Percentiles rank a stretch among this genome's conserved stretches.
Evolutionary conservation across 1,284 basidiomycete genomes (phyloP).

Genomic region (Cutaneotrichosporon mucoides): DNA sequence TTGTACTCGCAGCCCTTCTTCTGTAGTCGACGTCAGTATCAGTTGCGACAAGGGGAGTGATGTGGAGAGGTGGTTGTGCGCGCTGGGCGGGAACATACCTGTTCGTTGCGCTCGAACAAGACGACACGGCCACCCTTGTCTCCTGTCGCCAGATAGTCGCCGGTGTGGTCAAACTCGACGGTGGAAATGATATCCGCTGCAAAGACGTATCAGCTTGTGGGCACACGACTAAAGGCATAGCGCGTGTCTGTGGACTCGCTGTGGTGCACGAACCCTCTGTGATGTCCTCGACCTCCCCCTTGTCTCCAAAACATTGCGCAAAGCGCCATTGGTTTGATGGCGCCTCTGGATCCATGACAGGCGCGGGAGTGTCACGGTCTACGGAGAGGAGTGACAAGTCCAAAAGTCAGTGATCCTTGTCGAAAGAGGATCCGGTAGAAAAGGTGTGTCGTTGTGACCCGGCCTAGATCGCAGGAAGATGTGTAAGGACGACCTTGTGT

Average conservation of each 20-base stretch:
- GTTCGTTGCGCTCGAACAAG: slow-evolving; percentile 96
- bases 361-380: slow-evolving; percentile 14
- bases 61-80: not conserved
- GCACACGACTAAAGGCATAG: not conserved
- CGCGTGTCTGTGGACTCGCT: slow-evolving; percentile 1
- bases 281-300: slow-evolving; percentile 98
- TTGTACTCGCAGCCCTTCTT: slow-evolving; percentile 99
- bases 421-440: not conserved
- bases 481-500: not conserved
- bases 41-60: not conserved
- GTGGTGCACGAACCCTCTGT: slow-evolving; percentile 71
- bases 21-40: slow-evolving; percentile 49
- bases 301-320: slow-evolving; percentile 99
- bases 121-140: slow-evolving; percentile 99
- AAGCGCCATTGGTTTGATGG: slow-evolving; percentile 85
- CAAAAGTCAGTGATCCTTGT: not conserved
- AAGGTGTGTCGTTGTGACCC: not conserved
- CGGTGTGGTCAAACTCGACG: slow-evolving; percentile 99
- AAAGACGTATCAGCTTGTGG: slow-evolving; percentile 3
- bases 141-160: slow-evolving; percentile 98
- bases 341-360: slow-evolving; percentile 63
- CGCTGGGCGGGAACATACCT: slow-evolving; percentile 58
- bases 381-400: not conserved
- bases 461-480: not conserved
- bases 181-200: slow-evolving; percentile 98